Evolutionary conservation across 257 asterid species (phyloP).

Genomic region (Solanum chiquidenum): DNA sequence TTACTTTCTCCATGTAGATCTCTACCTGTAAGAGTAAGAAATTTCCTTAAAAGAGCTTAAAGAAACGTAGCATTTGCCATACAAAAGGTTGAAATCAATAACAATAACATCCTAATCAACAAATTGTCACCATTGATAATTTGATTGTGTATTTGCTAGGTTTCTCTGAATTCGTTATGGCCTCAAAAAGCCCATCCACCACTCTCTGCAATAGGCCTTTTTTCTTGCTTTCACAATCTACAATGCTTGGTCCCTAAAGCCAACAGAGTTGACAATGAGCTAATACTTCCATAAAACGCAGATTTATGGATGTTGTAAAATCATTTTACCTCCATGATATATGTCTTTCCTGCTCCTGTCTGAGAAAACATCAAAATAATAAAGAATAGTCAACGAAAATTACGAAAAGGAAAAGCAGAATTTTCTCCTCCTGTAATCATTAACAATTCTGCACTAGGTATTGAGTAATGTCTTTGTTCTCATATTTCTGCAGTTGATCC

Average conservation of each 20-base stretch:
- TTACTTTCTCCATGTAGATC: constrained; percentile 82
- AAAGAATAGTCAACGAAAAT: not conserved
- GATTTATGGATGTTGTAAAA: not conserved
- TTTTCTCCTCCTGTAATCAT: not conserved
- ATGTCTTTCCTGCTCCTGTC: constrained; percentile 96
- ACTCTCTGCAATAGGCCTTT: constrained; percentile 66
- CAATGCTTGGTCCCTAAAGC: constrained; percentile 63
- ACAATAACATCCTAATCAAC: not conserved
- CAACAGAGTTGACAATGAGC: not conserved
- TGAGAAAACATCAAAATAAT: constrained; percentile 16
- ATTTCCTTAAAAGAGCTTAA: not conserved
- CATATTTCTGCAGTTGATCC: not conserved
- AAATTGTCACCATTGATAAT: constrained; percentile 55
- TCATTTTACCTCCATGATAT: constrained; percentile 75
- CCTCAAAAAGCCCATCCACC: constrained; percentile 54
- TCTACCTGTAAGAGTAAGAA: constrained; percentile 50
- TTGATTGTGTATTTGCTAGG: constrained; percentile 29
- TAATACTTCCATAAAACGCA: not conserved
- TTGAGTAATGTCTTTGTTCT: not conserved
- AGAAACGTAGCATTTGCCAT: not conserved
- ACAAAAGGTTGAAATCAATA: not conserved
- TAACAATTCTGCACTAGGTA: not conserved
- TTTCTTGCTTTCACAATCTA: constrained; percentile 31
- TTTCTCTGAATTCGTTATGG: constrained; percentile 38
- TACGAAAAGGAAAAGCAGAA: not conserved